These are phyloP conservation scores for Marchantia paleacea DNA, from an alignment of 225 moss, liverwort and hornwort species.

Conservation along the genomic window DNA sequence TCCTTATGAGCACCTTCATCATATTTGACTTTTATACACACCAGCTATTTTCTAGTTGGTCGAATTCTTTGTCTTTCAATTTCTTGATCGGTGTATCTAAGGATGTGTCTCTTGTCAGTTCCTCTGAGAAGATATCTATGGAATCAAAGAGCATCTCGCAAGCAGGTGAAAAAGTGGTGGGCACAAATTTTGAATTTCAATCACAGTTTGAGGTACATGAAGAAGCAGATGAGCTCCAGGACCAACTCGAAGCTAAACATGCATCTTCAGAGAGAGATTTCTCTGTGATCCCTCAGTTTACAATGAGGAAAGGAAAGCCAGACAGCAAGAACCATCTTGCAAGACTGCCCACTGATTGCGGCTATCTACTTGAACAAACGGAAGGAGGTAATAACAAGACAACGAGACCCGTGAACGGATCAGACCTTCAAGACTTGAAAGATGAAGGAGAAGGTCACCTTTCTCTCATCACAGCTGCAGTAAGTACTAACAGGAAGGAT, in stretches of 20 bases:
- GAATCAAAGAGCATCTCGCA: not conserved
- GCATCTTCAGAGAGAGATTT: constrained; percentile 1
- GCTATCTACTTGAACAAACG: not conserved
- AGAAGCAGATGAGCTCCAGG: not conserved
- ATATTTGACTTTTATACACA: constrained; percentile 68
- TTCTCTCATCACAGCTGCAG: not conserved
- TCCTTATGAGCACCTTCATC: constrained; percentile 54
- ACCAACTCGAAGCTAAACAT: not conserved
- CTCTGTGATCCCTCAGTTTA: not conserved
- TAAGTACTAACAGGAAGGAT: not conserved
- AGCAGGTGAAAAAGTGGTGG: not conserved
- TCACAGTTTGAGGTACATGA: not conserved
- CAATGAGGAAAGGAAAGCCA: not conserved
- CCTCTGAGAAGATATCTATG: not conserved
- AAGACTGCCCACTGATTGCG: not conserved
- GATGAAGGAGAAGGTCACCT: not conserved
- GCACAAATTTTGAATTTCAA: not conserved
- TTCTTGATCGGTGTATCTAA: constrained; percentile 18
- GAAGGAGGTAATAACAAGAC: not conserved
- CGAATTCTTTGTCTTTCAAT: constrained; percentile 23
- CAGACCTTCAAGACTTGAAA: not conserved
- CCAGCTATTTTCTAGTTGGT: constrained; percentile 62
- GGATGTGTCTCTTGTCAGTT: constrained; percentile 5
- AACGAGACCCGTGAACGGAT: not conserved
- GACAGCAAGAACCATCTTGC: not conserved